These are phyloP conservation scores for Hymenoscyphus fructigenus DNA, from an alignment of 2,329 filamentous ascomycete genomes.

Conservation along the genomic window DNA sequence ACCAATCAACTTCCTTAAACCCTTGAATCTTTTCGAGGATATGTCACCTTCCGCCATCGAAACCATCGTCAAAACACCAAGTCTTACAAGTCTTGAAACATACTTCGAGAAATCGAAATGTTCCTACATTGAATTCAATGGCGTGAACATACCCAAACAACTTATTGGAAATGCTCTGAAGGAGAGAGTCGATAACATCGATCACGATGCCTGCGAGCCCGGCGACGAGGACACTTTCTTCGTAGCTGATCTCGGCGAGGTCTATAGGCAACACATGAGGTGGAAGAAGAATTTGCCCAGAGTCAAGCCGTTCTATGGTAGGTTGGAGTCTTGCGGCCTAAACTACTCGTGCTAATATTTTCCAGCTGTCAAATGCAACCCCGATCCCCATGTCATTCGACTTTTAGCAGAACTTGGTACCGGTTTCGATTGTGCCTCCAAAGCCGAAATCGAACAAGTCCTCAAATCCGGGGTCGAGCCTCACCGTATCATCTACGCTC, in stretches of 20 bases:
- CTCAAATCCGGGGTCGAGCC: constrained; percentile 80
- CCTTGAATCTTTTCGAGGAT: constrained; percentile 36
- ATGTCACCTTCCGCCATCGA: constrained; percentile 71
- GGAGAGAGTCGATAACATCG: constrained; percentile 77
- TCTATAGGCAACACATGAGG: constrained; percentile 96
- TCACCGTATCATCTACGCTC: constrained; percentile 94
- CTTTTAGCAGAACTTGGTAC: constrained; percentile 86
- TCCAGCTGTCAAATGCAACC: constrained; percentile 96
- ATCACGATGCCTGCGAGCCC: constrained; percentile 83
- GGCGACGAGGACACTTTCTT: constrained; percentile 98
- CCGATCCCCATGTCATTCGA: constrained; percentile 82
- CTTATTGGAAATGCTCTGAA: constrained; percentile 86
- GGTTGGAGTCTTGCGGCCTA: constrained; percentile 54
- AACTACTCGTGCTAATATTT: constrained; percentile 19
- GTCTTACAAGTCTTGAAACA: constrained; percentile 33
- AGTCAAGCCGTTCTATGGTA: constrained; percentile 95
- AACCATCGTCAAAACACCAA: constrained; percentile 44
- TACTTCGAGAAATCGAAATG: constrained; percentile 32
- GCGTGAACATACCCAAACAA: constrained; percentile 59
- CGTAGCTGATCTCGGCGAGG: constrained; percentile 94
- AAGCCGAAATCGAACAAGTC: constrained; percentile 93
- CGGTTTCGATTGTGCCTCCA: constrained; percentile 97
- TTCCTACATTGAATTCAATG: constrained; percentile 30
- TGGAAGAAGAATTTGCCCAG: constrained; percentile 94
- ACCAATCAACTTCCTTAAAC: constrained; percentile 10